Conservation (phyloP, 345 rosid genomes). For the Melaleuca quinquenervia region DNA sequence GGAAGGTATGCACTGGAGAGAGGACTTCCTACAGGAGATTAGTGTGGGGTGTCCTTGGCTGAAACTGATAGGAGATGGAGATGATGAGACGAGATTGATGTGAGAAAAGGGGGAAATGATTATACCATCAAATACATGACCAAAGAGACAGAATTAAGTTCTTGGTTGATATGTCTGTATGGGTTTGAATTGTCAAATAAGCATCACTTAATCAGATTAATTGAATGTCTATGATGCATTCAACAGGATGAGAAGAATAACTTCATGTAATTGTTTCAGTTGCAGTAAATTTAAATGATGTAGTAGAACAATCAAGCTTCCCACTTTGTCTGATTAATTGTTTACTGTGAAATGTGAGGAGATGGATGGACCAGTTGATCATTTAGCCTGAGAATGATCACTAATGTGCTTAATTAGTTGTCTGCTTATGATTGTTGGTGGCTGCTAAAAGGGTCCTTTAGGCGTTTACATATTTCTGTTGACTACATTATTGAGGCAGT, state of each 20-base stretch:
- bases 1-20: not conserved
- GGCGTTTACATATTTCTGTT: not conserved
- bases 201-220: not conserved
- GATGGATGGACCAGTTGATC: not conserved
- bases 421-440: not conserved
- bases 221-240: not conserved
- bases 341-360: not conserved
- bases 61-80: not conserved
- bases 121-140: not conserved
- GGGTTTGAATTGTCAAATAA: not conserved
- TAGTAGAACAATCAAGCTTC: not conserved
- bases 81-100: not conserved
- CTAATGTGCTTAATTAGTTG: not conserved
- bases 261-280: not conserved
- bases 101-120: not conserved
- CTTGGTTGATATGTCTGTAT: not conserved
- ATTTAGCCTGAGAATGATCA: not conserved
- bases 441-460: not conserved
- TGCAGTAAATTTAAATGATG: not conserved
- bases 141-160: not conserved
- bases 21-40: not conserved
- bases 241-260: not conserved
- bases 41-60: not conserved
- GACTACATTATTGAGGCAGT: not conserved
- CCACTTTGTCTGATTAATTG: not conserved